Percentiles rank a stretch among this genome's conserved stretches.
Conservation (phyloP, 805 yeast species). For the Priceomyces haplophilus region DNA sequence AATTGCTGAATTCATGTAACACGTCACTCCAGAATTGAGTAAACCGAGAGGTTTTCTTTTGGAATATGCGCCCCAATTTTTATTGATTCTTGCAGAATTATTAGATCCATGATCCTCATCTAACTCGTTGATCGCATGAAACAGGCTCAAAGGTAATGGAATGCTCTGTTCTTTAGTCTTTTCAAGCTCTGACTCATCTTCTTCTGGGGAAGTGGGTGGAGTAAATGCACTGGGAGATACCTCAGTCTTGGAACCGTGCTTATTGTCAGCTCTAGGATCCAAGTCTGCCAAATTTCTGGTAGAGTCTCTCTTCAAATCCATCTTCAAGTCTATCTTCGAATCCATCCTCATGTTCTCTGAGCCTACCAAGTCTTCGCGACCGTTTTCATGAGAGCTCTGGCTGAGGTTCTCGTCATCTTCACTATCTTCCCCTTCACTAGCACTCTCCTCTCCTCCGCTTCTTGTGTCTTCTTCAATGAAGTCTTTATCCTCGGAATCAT, state of each 20-base stretch:
- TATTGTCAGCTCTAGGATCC: conserved; percentile 3
- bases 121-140: conserved; percentile 58
- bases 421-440: conserved; percentile 4
- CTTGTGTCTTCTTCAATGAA: conserved; percentile 10
- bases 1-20: conserved; percentile 93
- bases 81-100: conserved; percentile 53
- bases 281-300: conserved; percentile 2
- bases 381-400: background rate
- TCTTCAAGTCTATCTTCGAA: too few relatives aligned
- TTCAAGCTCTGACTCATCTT: conserved; percentile 11
- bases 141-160: conserved; percentile 18
- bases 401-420: conserved; percentile 11
- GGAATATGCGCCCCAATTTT: conserved; percentile 65
- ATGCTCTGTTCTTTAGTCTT: conserved; percentile 17
- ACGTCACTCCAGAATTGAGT: conserved; percentile 89
- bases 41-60: conserved; percentile 68
- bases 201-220: conserved; percentile 37
- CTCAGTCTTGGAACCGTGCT: conserved; percentile 15
- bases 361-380: conserved; percentile 6
- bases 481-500: conserved; percentile 10
- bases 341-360: conserved; percentile 13
- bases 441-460: conserved; percentile 4
- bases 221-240: conserved; percentile 24
- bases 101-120: conserved; percentile 63
- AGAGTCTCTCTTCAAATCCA: conserved; percentile 19